These are phyloP conservation scores for Starmerella khaoyaiensis DNA, from an alignment of 805 yeast species.

Conservation along the genomic window DNA sequence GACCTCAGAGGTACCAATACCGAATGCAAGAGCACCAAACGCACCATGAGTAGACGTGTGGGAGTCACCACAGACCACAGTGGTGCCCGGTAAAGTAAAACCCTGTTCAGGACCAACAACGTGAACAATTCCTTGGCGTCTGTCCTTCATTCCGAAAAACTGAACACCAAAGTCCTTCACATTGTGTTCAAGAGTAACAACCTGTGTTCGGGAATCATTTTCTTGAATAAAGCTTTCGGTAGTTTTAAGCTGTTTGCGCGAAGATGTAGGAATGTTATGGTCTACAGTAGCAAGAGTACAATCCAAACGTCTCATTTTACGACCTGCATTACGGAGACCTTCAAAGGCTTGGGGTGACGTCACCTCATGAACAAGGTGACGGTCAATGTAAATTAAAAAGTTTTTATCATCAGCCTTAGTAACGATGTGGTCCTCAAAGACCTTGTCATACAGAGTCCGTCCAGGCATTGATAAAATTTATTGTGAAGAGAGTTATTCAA, in stretches of 20 bases:
- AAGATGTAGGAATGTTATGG: slow-evolving; percentile 90
- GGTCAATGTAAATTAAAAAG: slow-evolving; percentile 77
- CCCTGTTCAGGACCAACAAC: slow-evolving; percentile 99
- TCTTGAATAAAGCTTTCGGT: slow-evolving; percentile 74
- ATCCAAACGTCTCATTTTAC: slow-evolving; percentile 79
- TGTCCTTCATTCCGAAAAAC: slow-evolving; percentile 87
- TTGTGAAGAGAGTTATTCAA: not conserved
- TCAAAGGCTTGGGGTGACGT: slow-evolving; percentile 99
- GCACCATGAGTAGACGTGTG: slow-evolving; percentile 99
- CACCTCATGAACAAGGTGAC: slow-evolving; percentile 96
- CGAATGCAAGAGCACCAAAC: slow-evolving; percentile 92
- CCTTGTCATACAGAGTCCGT: slow-evolving; percentile 86
- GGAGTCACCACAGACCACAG: slow-evolving; percentile 98
- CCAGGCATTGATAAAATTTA: slow-evolving; percentile 18
- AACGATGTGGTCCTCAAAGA: slow-evolving; percentile 87
- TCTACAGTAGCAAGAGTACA: slow-evolving; percentile 92
- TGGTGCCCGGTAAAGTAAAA: slow-evolving; percentile 94
- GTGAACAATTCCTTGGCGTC: slow-evolving; percentile 96
- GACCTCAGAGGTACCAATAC: slow-evolving; percentile 98
- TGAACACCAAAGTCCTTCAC: slow-evolving; percentile 82
- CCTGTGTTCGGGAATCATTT: slow-evolving; percentile 85
- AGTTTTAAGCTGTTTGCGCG: slow-evolving; percentile 65
- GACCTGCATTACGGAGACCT: slow-evolving; percentile 77
- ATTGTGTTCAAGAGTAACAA: slow-evolving; percentile 80
- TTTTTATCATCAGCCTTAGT: slow-evolving; percentile 82